These are phyloP conservation scores for Alternaria burnsii DNA, from an alignment of 2,329 filamentous ascomycete species.

Conservation along the genomic window DNA sequence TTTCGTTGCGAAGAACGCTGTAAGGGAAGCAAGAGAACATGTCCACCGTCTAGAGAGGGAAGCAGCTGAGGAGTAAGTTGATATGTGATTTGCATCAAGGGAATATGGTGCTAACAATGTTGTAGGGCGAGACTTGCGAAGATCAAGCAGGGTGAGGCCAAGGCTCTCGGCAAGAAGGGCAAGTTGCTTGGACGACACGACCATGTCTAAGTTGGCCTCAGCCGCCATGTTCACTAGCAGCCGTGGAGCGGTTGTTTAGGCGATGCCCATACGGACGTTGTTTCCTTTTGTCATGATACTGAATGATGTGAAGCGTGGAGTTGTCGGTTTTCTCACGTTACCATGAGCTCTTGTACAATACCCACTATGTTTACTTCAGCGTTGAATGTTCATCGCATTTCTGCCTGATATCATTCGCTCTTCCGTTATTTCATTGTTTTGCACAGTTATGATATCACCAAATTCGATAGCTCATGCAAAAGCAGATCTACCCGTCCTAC, in stretches of 20 bases:
- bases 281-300: background rate
- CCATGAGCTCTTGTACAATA: background rate
- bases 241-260: background rate
- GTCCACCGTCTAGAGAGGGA: conserved; percentile 71
- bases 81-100: background rate
- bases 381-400: background rate
- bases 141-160: conserved; percentile 73
- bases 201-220: conserved; percentile 9
- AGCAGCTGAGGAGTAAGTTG: conserved; percentile 54
- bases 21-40: conserved; percentile 70
- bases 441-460: background rate
- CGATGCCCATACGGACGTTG: background rate
- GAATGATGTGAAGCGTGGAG: conserved; percentile 3
- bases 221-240: background rate
- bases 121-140: conserved; percentile 64
- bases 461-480: background rate
- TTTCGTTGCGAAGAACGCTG: conserved; percentile 64
- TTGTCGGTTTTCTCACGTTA: background rate
- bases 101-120: background rate
- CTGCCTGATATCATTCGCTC: background rate
- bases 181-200: conserved; percentile 65
- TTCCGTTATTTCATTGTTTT: background rate
- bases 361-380: background rate
- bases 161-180: conserved; percentile 72
- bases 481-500: background rate